Evolutionary conservation across 2,329 filamentous ascomycete genomes (phyloP).

Genomic region (Corynespora cassiicola): DNA sequence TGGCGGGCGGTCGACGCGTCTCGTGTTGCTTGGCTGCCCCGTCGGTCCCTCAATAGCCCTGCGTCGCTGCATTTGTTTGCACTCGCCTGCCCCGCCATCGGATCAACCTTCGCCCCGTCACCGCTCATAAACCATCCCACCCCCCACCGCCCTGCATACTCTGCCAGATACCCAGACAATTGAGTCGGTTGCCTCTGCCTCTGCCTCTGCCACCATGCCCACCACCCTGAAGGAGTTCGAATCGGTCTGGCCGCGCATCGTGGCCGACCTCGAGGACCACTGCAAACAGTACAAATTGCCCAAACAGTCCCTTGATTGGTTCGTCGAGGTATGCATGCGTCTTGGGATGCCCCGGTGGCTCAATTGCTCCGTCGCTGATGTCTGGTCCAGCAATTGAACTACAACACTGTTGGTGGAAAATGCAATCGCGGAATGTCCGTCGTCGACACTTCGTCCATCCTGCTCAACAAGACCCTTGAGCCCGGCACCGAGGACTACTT

Average conservation of each 20-base stretch:
- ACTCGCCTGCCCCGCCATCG: too few species aligned
- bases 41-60: slow-evolving; percentile 2
- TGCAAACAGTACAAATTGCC: slow-evolving; percentile 84
- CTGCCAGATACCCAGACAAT: slow-evolving; percentile 1
- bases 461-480: slow-evolving; percentile 74
- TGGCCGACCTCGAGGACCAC: slow-evolving; percentile 80
- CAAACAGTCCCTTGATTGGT: slow-evolving; percentile 82
- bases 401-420: slow-evolving; percentile 92
- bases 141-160: too few species aligned
- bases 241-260: slow-evolving; percentile 83
- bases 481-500: slow-evolving; percentile 79
- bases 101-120: too few species aligned
- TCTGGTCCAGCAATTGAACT: slow-evolving; percentile 78
- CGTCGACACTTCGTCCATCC: slow-evolving; percentile 84
- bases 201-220: slow-evolving; percentile 69
- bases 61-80: background rate
- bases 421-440: slow-evolving; percentile 99
- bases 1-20: slow-evolving; percentile 12
- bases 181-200: too few species aligned
- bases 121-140: too few species aligned
- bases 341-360: background rate
- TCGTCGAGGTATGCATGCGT: slow-evolving; percentile 75
- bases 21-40: slow-evolving; percentile 26
- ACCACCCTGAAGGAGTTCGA: slow-evolving; percentile 88
- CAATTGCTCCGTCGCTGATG: background rate